phyloP scores from a whole-genome alignment of 148 eudicot genomes.

The Rhododendron simsii region DNA sequence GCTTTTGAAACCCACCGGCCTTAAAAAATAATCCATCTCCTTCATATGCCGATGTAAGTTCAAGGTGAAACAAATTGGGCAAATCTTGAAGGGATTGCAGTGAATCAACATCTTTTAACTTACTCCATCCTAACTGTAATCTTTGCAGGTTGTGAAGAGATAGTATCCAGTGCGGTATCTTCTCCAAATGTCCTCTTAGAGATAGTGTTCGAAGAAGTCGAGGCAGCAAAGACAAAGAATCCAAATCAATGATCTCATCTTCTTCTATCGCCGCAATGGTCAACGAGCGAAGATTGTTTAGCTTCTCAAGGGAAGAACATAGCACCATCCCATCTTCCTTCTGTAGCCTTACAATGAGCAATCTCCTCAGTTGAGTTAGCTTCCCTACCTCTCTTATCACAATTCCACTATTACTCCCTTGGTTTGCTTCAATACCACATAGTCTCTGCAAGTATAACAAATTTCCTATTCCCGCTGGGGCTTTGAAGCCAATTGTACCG shows the following conservation, averaged over 20 bases:
- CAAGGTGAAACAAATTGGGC: not conserved
- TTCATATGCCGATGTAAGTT: conserved; percentile 3
- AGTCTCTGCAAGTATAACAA: too few relatives aligned
- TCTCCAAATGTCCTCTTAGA: not conserved
- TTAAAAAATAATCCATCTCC: conserved; percentile 16
- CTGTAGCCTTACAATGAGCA: not conserved
- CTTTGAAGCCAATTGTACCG: too few relatives aligned
- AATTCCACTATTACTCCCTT: not conserved
- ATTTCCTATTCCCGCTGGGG: too few relatives aligned
- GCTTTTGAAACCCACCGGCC: conserved; percentile 18
- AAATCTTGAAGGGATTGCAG: not conserved
- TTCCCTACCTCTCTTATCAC: conserved; percentile 12
- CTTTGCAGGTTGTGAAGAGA: too few relatives aligned
- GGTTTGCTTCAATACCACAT: not conserved
- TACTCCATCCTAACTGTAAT: not conserved
- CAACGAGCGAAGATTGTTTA: too few relatives aligned
- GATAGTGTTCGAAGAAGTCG: not conserved
- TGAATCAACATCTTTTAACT: not conserved
- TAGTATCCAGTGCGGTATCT: not conserved
- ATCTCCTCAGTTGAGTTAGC: conserved; percentile 14
- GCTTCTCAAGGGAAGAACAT: too few relatives aligned
- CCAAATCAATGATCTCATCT: too few relatives aligned
- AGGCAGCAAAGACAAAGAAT: too few relatives aligned
- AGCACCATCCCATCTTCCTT: too few relatives aligned
- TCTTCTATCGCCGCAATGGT: too few relatives aligned